Base-by-base conservation (phyloP, 192 early-diverging fungal species). In the Backusella tarrabulga region DNA sequence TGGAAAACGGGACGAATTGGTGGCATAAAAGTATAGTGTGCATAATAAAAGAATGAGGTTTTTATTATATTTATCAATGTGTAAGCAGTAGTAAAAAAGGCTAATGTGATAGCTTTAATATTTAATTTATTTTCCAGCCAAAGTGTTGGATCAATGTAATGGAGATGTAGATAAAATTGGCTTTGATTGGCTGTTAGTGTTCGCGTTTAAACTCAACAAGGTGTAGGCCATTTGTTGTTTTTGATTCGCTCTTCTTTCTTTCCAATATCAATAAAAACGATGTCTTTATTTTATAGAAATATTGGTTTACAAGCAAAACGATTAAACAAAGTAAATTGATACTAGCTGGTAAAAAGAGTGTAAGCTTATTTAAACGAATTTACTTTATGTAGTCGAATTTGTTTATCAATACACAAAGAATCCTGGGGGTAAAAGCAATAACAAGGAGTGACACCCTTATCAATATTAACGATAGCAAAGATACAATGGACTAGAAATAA, bases 281-380 rank as follows among this genome's bases (percentile, higher is more conserved):
- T 56, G 54, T 56, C 54, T 56, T 56, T 56, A 56, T 56, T 56
- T 56, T 56, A 26, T 56, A 56, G n/a, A 56, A 56, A n/a, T 9
- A 21, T 56, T 56, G 19, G 54, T 21, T 56, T 56, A 56, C 54
- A n/a, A n/a, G n/a, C 21, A 56, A 56, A n/a, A 6, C 54, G 23
- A 11, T 56, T 56, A 0, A 56, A 21, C 6, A 56, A 21, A 56
- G 54, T 56, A 56, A 26, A 56, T 7, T 56, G 9, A 21, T 56
- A 23, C 26, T 21, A 21, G 11, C n/a, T 32, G 42, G 15, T 0
- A 44, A 44, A 44, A 44, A 44, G 15, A 14, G 4, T 4, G 42
- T 44, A 44, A 44, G 42, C 42, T 56, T 21, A 56, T 56, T 56
- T 21, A 21, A 6, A 23, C 21, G 54, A 56, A 9, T 56, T 11